Evolutionary conservation across 2,329 filamentous ascomycete species (phyloP).

Genomic region (Helicocarpus griseus): DNA sequence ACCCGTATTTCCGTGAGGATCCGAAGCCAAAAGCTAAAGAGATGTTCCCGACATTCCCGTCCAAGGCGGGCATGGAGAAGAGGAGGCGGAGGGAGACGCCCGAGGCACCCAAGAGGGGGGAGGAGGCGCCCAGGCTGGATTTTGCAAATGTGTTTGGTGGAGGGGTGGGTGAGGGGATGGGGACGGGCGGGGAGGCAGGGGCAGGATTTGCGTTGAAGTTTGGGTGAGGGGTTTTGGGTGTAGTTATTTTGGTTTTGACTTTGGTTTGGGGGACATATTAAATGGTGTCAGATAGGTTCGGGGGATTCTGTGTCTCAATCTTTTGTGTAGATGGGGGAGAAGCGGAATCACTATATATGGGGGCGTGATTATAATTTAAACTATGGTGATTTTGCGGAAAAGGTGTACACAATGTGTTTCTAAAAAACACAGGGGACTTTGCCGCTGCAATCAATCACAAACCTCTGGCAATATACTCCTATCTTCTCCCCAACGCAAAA

Average conservation of each 20-base stretch:
- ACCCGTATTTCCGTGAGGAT: conserved; percentile 80
- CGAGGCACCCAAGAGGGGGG: conserved; percentile 71
- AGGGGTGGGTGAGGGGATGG: conserved; percentile 54
- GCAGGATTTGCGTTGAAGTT: conserved; percentile 52
- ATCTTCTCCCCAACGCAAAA: too few species aligned
- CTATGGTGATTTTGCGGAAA: too few species aligned
- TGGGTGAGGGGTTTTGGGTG: conserved; percentile 21
- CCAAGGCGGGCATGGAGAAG: conserved; percentile 85
- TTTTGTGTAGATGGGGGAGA: too few species aligned
- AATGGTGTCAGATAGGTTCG: too few species aligned
- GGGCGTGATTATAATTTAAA: too few species aligned
- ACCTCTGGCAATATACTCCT: too few species aligned
- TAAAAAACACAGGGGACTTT: too few species aligned
- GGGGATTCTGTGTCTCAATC: too few species aligned
- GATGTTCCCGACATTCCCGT: conserved; percentile 95
- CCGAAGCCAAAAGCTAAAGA: conserved; percentile 81
- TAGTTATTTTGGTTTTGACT: neutral
- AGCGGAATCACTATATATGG: too few species aligned
- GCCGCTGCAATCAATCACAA: too few species aligned
- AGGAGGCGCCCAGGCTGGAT: conserved; percentile 54
- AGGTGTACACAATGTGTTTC: too few species aligned
- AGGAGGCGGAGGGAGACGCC: conserved; percentile 63
- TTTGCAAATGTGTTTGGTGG: conserved; percentile 62
- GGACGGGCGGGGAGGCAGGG: conserved; percentile 52
- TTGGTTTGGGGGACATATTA: neutral